These are phyloP conservation scores for Pseudogymnoascus pannorum DNA, from an alignment of 2,329 filamentous ascomycete genomes.

Conservation along the genomic window DNA sequence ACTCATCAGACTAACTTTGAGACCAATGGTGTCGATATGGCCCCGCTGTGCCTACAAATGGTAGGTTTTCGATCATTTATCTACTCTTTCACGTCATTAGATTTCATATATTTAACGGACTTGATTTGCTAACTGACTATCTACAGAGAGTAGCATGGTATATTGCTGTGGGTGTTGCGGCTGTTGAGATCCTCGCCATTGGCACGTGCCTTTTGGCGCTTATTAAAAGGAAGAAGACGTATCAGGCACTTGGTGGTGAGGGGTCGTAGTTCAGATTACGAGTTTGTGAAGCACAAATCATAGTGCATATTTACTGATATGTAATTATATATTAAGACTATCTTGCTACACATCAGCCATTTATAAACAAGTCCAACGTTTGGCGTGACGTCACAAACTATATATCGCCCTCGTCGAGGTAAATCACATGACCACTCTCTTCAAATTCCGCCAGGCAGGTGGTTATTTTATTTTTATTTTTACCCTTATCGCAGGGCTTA, in stretches of 20 bases:
- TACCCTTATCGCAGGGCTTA: no score
- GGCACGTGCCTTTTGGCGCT: neutral
- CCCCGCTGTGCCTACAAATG: neutral
- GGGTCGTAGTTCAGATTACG: neutral
- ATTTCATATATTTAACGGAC: neutral
- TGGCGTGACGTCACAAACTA: neutral
- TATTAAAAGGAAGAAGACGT: neutral
- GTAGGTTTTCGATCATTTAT: neutral
- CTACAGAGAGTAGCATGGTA: slow-evolving; percentile 3
- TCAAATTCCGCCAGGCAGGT: neutral
- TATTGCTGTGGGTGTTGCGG: neutral
- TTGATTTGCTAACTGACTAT: neutral
- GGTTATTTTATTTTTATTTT: neutral
- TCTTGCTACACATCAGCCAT: neutral
- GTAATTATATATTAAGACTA: neutral
- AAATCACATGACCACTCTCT: neutral
- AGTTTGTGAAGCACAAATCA: neutral
- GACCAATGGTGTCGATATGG: neutral
- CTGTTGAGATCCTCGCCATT: neutral
- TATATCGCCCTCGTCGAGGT: neutral
- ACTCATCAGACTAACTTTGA: neutral
- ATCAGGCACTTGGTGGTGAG: neutral
- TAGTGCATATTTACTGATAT: slow-evolving; percentile 12
- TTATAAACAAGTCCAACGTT: neutral
- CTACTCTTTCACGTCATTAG: neutral